These are phyloP conservation scores for Phlegmacium glaucopus DNA, from an alignment of 768 basidiomycete genomes.

Conservation along the genomic window DNA sequence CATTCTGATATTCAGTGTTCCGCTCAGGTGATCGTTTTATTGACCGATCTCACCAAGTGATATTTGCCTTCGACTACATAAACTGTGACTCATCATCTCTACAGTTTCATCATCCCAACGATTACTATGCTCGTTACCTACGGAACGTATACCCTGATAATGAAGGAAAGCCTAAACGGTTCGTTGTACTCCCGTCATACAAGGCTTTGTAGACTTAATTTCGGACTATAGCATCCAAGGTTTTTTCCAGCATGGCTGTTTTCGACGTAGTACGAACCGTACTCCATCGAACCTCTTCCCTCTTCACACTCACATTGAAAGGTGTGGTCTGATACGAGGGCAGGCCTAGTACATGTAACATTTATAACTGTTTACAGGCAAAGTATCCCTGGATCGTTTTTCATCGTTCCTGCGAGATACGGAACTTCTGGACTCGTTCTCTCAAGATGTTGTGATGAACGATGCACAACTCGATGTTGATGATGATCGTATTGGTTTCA, in stretches of 20 bases:
- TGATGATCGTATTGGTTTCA: slow-evolving; percentile 42
- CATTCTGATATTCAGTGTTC: background rate
- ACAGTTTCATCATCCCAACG: slow-evolving; percentile 57
- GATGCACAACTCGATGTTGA: background rate
- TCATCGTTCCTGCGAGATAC: slow-evolving; percentile 41
- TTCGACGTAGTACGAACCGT: slow-evolving; percentile 61
- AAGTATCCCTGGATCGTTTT: slow-evolving; percentile 60
- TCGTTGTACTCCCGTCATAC: background rate
- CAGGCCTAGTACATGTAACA: background rate
- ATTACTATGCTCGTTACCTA: slow-evolving; percentile 65
- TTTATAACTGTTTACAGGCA: slow-evolving; percentile 13
- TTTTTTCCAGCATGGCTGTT: slow-evolving; percentile 56
- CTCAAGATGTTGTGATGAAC: background rate
- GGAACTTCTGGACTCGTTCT: slow-evolving; percentile 44
- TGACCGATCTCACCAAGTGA: slow-evolving; percentile 48
- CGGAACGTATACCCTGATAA: slow-evolving; percentile 45
- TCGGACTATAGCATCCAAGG: slow-evolving; percentile 35
- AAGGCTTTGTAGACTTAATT: slow-evolving; percentile 13
- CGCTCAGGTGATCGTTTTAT: slow-evolving; percentile 26
- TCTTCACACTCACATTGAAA: slow-evolving; percentile 20
- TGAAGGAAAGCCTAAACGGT: slow-evolving; percentile 22
- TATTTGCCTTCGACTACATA: slow-evolving; percentile 9
- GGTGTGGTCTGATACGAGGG: slow-evolving; percentile 29
- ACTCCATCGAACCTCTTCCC: slow-evolving; percentile 35
- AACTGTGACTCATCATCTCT: background rate